These are phyloP conservation scores for Acrocalymma vagum DNA, from an alignment of 2,329 filamentous ascomycete species.

Conservation along the genomic window DNA sequence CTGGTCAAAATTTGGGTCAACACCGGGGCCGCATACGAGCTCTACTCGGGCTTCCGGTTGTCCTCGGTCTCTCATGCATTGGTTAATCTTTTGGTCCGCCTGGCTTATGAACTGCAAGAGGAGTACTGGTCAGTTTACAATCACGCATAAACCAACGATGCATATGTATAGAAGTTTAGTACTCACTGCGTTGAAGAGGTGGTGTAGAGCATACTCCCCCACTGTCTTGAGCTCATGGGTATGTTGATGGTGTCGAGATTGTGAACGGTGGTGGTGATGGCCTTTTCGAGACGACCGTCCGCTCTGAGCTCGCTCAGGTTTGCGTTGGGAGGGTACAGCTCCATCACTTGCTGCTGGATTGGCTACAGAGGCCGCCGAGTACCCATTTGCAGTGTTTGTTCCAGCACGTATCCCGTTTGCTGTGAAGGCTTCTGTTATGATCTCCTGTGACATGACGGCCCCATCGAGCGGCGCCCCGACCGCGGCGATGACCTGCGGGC, in stretches of 20 bases:
- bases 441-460: constrained; percentile 51
- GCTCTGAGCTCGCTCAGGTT: constrained; percentile 57
- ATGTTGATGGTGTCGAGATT: constrained; percentile 68
- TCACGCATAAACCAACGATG: no score
- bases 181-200: constrained; percentile 86
- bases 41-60: constrained; percentile 87
- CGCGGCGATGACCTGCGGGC: constrained; percentile 80
- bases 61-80: constrained; percentile 81
- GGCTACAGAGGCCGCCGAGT: constrained; percentile 12
- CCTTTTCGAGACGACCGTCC: constrained; percentile 75
- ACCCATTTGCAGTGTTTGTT: constrained; percentile 18
- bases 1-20: constrained; percentile 90
- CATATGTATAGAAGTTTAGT: no score
- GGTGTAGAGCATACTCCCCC: constrained; percentile 96
- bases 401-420: constrained; percentile 34
- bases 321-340: constrained; percentile 31
- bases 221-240: constrained; percentile 86
- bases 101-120: constrained; percentile 93
- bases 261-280: constrained; percentile 80
- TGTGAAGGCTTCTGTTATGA: constrained; percentile 45
- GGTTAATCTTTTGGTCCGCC: constrained; percentile 94
- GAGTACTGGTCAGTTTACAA: constrained; percentile 10
- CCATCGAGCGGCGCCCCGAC: constrained; percentile 47
- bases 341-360: constrained; percentile 19
- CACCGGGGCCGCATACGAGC: constrained; percentile 86